Percentiles rank a stretch among this genome's conserved stretches.
phyloP scores from a whole-genome alignment of 2,329 filamentous ascomycete genomes.

The Scortechinia acanthostroma region DNA sequence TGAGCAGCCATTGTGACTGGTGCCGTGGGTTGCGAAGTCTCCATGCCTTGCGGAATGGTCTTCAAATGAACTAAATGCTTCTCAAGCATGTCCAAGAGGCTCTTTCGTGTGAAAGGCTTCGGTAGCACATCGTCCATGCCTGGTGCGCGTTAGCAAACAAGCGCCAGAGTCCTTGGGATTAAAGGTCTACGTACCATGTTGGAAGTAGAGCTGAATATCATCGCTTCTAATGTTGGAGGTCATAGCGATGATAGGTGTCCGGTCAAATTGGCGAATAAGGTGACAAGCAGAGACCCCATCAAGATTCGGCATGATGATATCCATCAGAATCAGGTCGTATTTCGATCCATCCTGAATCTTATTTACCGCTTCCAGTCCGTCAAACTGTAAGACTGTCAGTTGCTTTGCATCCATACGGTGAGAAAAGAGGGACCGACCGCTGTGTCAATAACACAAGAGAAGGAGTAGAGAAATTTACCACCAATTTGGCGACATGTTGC shows the following conservation, averaged over 20 bases:
- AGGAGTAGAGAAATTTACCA: conserved; percentile 12
- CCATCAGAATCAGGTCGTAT: conserved; percentile 34
- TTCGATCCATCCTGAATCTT: conserved; percentile 47
- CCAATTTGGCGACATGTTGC: conserved; percentile 15
- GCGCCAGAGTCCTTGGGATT: conserved; percentile 39
- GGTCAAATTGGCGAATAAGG: conserved; percentile 60
- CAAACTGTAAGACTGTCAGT: conserved; percentile 33
- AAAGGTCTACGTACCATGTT: conserved; percentile 60
- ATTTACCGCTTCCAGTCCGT: conserved; percentile 60
- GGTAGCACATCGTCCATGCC: conserved; percentile 68
- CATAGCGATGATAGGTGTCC: conserved; percentile 63
- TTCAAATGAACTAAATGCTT: conserved; percentile 41
- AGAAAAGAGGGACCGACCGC: conserved; percentile 40
- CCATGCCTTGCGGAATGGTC: conserved; percentile 27
- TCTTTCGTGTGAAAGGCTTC: conserved; percentile 58
- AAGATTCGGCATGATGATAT: conserved; percentile 65
- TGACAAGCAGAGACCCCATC: conserved; percentile 65
- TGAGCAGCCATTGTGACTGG: conserved; percentile 35
- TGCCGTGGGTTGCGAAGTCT: conserved; percentile 27
- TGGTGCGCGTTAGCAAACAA: conserved; percentile 15
- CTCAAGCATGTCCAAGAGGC: conserved; percentile 52
- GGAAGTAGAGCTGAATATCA: conserved; percentile 66
- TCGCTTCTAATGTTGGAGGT: conserved; percentile 66
- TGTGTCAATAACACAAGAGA: conserved; percentile 12
- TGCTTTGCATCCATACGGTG: conserved; percentile 48